Evolutionary conservation across 768 basidiomycete genomes (phyloP).

Genomic region (Tricholoma bakamatsutake): DNA sequence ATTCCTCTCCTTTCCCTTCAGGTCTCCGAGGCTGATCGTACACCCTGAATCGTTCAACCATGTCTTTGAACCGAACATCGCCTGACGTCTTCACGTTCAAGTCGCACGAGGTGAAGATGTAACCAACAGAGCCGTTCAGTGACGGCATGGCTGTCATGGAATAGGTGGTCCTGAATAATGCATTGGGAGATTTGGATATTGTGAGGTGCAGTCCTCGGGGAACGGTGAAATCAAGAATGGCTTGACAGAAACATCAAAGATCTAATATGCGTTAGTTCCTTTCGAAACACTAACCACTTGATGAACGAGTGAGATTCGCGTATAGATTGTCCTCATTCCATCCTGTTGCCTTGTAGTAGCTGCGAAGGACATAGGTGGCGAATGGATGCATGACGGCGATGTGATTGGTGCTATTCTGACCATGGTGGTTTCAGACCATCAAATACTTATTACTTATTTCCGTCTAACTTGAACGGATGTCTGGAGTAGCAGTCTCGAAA

Average conservation of each 20-base stretch:
- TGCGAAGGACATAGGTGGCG: conserved; percentile 80
- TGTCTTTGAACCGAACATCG: conserved; percentile 77
- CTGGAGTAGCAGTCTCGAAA: neutral
- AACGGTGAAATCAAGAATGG: conserved; percentile 87
- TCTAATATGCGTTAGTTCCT: neutral
- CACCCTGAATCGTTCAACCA: conserved; percentile 84
- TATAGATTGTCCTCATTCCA: conserved; percentile 98
- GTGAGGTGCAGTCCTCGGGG: conserved; percentile 76
- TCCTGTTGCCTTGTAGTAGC: conserved; percentile 87
- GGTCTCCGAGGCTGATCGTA: conserved; percentile 79
- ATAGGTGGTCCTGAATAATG: conserved; percentile 85
- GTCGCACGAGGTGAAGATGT: conserved; percentile 88
- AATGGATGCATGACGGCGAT: conserved; percentile 70
- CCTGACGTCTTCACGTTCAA: conserved; percentile 66
- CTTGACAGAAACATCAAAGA: conserved; percentile 31
- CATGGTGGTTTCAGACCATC: neutral
- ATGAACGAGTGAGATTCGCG: conserved; percentile 83
- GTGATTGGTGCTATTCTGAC: neutral
- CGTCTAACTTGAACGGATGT: neutral
- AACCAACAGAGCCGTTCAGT: conserved; percentile 87
- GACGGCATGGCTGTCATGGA: conserved; percentile 92
- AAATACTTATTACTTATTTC: neutral
- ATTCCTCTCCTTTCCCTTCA: conserved; percentile 73
- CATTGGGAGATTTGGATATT: conserved; percentile 84
- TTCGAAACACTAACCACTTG: conserved; percentile 56